Percentiles rank a stretch among this genome's conserved stretches.
Evolutionary conservation across 2,329 filamentous ascomycete genomes (phyloP).

Genomic region (Pseudogymnoascus sp.): DNA sequence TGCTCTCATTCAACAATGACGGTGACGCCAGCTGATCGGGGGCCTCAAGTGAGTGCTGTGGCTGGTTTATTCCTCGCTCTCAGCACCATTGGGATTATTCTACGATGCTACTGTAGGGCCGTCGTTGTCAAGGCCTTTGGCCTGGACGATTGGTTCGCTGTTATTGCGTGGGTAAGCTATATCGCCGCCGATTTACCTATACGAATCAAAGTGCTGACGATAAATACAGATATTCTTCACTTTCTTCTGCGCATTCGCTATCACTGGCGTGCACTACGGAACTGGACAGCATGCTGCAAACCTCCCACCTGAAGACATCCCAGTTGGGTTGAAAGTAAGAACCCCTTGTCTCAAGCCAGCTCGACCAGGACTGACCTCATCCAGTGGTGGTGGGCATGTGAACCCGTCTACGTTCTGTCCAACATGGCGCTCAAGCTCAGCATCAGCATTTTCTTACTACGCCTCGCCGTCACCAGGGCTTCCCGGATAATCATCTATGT

Average conservation of each 20-base stretch:
- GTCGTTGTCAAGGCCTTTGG: slow-evolving; percentile 35
- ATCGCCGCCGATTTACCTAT: not conserved
- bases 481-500: slow-evolving; percentile 30
- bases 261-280: slow-evolving; percentile 22
- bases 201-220: not conserved
- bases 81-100: slow-evolving; percentile 31
- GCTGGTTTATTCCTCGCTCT: slow-evolving; percentile 27
- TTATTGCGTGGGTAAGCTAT: slow-evolving; percentile 35
- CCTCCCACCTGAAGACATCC: slow-evolving; percentile 18
- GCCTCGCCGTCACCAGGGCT: slow-evolving; percentile 26
- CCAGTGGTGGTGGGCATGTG: slow-evolving; percentile 31
- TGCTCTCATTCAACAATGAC: not conserved
- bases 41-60: slow-evolving; percentile 13
- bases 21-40: slow-evolving; percentile 2
- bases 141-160: slow-evolving; percentile 40
- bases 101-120: slow-evolving; percentile 38
- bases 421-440: slow-evolving; percentile 33
- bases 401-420: slow-evolving; percentile 32
- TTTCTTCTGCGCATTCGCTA: slow-evolving; percentile 19
- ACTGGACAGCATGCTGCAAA: slow-evolving; percentile 21
- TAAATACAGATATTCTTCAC: slow-evolving; percentile 9
- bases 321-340: slow-evolving; percentile 23
- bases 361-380: not conserved
- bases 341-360: not conserved
- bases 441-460: slow-evolving; percentile 33